Conservation (phyloP, 2,329 filamentous ascomycete species). For the Hysterium pulicare region DNA sequence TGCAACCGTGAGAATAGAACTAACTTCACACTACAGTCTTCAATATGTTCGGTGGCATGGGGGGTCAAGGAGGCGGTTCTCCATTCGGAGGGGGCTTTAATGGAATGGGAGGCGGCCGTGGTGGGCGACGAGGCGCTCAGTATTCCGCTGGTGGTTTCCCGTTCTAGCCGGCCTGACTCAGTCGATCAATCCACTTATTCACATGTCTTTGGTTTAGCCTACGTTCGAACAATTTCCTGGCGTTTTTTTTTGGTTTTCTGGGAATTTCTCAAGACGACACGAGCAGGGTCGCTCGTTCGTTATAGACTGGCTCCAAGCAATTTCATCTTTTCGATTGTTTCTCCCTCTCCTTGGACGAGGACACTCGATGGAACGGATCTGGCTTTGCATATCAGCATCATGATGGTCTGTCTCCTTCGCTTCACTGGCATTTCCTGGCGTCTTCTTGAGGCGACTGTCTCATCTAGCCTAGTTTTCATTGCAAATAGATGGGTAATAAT, state of each 20-base stretch:
- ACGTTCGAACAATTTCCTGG: background rate
- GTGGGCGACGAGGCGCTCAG: too few relatives aligned
- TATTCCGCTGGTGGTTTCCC: background rate
- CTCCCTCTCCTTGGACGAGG: too few relatives aligned
- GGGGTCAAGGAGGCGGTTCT: conserved; percentile 15
- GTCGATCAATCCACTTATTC: background rate
- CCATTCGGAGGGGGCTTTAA: background rate
- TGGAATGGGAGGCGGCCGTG: background rate
- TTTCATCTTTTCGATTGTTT: background rate
- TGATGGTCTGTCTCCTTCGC: too few relatives aligned
- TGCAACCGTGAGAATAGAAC: background rate
- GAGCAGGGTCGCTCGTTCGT: background rate
- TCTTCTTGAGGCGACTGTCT: too few relatives aligned
- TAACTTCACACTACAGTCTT: conserved; percentile 34
- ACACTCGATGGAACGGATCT: too few relatives aligned
- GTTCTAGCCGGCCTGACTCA: background rate
- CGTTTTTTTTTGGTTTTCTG: background rate
- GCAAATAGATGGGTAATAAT: too few relatives aligned
- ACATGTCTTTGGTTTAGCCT: background rate
- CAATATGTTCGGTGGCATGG: conserved; percentile 26
- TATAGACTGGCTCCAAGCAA: background rate
- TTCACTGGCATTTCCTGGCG: too few relatives aligned
- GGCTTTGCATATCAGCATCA: too few relatives aligned
- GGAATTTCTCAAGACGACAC: background rate
- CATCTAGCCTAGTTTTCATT: too few relatives aligned